Percentiles rank a stretch among this genome's conserved stretches.
phyloP scores from a whole-genome alignment of 352 stramenopile species.

The Pythium insidiosum region DNA sequence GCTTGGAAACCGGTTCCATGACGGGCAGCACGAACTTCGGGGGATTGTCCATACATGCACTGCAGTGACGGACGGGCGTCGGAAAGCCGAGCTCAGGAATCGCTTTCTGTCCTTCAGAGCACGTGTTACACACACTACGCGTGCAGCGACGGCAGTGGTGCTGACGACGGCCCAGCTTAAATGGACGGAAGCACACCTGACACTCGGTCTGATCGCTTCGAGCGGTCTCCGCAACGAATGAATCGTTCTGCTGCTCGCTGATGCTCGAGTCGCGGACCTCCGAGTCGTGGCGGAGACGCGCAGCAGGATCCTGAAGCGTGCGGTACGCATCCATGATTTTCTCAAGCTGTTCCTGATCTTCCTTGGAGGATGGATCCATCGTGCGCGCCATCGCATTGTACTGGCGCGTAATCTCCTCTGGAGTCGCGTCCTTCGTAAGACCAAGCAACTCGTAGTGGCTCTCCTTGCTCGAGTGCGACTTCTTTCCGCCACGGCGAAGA shows the following conservation, averaged over 20 bases:
- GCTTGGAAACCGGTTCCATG: constrained; percentile 70
- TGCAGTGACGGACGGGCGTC: constrained; percentile 73
- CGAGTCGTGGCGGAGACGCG: constrained; percentile 51
- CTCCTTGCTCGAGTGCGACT: constrained; percentile 29
- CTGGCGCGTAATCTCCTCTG: constrained; percentile 67
- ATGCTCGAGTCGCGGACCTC: constrained; percentile 44
- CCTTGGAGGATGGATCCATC: constrained; percentile 51
- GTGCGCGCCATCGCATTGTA: constrained; percentile 66
- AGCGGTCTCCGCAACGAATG: constrained; percentile 64
- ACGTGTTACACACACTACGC: constrained; percentile 79
- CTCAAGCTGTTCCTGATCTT: constrained; percentile 62
- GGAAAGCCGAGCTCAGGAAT: constrained; percentile 80
- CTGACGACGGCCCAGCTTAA: constrained; percentile 75
- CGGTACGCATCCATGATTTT: constrained; percentile 77
- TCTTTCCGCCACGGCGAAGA: constrained; percentile 52
- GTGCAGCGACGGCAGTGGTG: constrained; percentile 83
- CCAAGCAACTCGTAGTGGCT: constrained; percentile 66
- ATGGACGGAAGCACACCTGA: constrained; percentile 83
- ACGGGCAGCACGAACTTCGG: constrained; percentile 75
- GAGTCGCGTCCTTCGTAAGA: constrained; percentile 52
- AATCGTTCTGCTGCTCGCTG: constrained; percentile 26
- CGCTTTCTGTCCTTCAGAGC: constrained; percentile 73
- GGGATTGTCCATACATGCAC: constrained; percentile 65
- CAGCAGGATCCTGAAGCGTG: constrained; percentile 54
- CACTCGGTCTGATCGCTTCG: constrained; percentile 83